A percentile compares a stretch with the other conserved stretches of the same genome.
Evolutionary conservation across 2,329 filamentous ascomycete species (phyloP).

Genomic region (Rosellinia necatrix): DNA sequence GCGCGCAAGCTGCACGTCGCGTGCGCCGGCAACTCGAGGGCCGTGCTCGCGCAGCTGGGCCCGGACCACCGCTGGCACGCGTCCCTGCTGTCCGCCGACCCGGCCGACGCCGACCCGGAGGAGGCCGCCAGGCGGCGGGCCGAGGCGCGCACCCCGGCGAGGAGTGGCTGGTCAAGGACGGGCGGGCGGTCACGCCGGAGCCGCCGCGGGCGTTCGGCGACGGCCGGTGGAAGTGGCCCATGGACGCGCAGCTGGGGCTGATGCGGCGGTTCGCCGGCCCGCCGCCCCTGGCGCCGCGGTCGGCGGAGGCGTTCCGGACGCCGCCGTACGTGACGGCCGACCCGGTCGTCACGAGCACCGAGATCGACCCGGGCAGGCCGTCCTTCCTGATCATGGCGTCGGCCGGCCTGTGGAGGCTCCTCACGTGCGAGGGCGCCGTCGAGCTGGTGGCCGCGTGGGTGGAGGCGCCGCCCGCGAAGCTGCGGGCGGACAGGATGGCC

Average conservation of each 20-base stretch:
- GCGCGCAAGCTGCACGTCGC: background rate
- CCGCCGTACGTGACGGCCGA: slow-evolving; percentile 3
- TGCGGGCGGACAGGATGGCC: too few species aligned
- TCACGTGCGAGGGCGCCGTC: background rate
- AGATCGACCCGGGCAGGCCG: background rate
- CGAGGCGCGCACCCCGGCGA: background rate
- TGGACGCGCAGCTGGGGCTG: background rate
- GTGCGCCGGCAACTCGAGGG: background rate
- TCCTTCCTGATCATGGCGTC: slow-evolving; percentile 1
- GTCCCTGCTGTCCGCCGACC: background rate
- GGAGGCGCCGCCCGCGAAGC: background rate
- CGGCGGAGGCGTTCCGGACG: background rate
- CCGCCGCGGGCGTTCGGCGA: background rate
- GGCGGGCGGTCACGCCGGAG: background rate
- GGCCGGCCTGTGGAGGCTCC: background rate
- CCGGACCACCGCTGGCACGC: too few species aligned
- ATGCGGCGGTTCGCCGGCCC: background rate
- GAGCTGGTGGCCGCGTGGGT: background rate
- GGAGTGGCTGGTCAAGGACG: background rate
- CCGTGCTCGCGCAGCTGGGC: background rate
- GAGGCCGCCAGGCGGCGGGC: background rate
- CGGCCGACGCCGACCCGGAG: background rate
- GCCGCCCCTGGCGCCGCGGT: background rate
- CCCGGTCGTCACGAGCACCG: background rate
- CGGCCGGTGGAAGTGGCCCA: background rate